phyloP scores from a whole-genome alignment of 2,329 filamentous ascomycete species.

The Trichoderma cornu-damae region DNA sequence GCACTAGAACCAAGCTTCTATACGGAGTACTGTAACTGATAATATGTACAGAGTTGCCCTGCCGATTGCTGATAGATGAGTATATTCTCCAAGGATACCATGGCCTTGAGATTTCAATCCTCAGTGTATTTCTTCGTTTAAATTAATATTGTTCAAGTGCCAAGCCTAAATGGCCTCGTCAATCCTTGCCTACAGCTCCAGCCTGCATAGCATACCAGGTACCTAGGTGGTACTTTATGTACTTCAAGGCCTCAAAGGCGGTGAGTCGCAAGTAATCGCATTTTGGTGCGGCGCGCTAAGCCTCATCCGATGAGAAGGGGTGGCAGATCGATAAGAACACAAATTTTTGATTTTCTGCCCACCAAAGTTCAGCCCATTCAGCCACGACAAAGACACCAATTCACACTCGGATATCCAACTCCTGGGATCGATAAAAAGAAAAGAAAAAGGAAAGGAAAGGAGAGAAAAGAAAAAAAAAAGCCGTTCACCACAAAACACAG shows the following conservation, averaged over 20 bases:
- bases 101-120: not conserved
- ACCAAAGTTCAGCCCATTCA: constrained; percentile 20
- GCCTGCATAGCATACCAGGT: too few relatives aligned
- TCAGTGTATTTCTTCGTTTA: too few relatives aligned
- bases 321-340: constrained; percentile 39
- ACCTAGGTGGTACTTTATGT: too few relatives aligned
- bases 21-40: not conserved
- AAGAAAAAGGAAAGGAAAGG: too few relatives aligned
- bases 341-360: constrained; percentile 34
- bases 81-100: not conserved
- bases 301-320: constrained; percentile 32
- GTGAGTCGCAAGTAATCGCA: constrained; percentile 25
- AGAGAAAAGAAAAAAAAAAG: too few relatives aligned
- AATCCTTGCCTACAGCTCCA: too few relatives aligned
- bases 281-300: constrained; percentile 24
- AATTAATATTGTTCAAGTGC: too few relatives aligned
- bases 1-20: not conserved
- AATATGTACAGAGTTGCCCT: not conserved
- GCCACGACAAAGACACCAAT: not conserved
- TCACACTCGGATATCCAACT: not conserved
- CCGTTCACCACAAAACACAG: not conserved
- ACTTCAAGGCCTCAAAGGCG: constrained; percentile 26
- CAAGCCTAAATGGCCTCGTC: too few relatives aligned
- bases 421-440: not conserved
- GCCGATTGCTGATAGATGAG: not conserved